phyloP scores from a whole-genome alignment of 2,329 filamentous ascomycete species.

The Penicillium sp. region DNA sequence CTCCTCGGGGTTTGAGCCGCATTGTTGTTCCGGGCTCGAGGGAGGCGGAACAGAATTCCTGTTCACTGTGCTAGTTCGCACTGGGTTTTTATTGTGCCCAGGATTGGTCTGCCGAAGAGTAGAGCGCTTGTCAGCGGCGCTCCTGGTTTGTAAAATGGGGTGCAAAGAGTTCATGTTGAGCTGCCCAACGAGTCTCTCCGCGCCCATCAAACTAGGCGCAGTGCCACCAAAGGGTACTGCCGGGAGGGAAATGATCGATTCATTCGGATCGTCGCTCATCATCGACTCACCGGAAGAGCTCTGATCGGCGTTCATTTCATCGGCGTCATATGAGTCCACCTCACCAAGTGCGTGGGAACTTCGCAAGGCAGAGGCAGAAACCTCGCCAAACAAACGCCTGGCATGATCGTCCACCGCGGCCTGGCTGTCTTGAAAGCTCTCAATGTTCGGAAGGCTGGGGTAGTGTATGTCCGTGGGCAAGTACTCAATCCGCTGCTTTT shows the following conservation, averaged over 20 bases:
- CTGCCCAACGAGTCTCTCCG: constrained; percentile 47
- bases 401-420: constrained; percentile 27
- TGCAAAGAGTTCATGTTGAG: constrained; percentile 48
- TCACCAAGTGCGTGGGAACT: constrained; percentile 50
- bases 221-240: constrained; percentile 36
- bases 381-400: constrained; percentile 59
- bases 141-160: constrained; percentile 31
- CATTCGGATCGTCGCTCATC: constrained; percentile 36
- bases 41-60: background rate
- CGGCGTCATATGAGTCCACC: constrained; percentile 28
- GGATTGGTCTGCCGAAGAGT: constrained; percentile 35
- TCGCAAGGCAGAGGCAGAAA: constrained; percentile 53
- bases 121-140: constrained; percentile 28
- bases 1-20: constrained; percentile 21
- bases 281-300: constrained; percentile 43
- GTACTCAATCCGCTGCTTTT: constrained; percentile 35
- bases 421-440: constrained; percentile 34
- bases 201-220: constrained; percentile 47
- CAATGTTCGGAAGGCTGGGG: constrained; percentile 42
- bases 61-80: constrained; percentile 15
- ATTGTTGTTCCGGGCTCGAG: constrained; percentile 13
- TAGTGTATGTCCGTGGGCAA: constrained; percentile 37
- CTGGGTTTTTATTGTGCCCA: constrained; percentile 21
- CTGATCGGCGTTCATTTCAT: constrained; percentile 39
- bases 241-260: constrained; percentile 39